Percentiles rank a stretch among this genome's conserved stretches.
Evolutionary conservation across 108 stramenopile species (phyloP).

Genomic region (Schizochytrium sp.): DNA sequence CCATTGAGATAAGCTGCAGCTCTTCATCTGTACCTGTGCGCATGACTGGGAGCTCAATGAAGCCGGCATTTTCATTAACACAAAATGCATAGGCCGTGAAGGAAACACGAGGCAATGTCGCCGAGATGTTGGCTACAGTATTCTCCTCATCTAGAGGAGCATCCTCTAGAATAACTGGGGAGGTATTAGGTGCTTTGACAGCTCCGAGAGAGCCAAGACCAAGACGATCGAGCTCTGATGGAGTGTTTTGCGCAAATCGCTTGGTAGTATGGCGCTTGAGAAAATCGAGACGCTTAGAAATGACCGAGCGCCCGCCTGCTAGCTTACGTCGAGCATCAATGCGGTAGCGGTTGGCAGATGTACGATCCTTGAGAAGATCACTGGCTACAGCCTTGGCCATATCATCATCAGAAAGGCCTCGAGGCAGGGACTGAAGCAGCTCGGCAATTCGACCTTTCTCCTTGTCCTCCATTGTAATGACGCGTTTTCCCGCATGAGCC

Average conservation of each 20-base stretch:
- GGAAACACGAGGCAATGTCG: not conserved
- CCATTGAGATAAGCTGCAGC: not conserved
- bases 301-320: constrained; percentile 39
- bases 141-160: too few species aligned
- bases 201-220: not conserved
- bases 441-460: constrained; percentile 54
- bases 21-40: constrained; percentile 1
- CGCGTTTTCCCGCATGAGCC: not conserved
- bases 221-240: constrained; percentile 32
- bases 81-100: constrained; percentile 47
- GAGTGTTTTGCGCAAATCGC: constrained; percentile 13
- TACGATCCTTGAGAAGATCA: not conserved
- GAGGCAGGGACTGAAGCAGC: not conserved
- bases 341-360: not conserved
- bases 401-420: constrained; percentile 38
- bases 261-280: constrained; percentile 34
- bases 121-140: too few species aligned
- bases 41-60: constrained; percentile 44
- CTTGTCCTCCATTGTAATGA: not conserved
- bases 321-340: constrained; percentile 50
- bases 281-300: constrained; percentile 34
- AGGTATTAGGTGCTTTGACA: not conserved
- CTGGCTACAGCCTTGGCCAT: not conserved
- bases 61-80: constrained; percentile 33
- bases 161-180: not conserved